Evolutionary conservation across 1,139 yeast genomes (phyloP).

Genomic region (Candida pseudoviswanathii): DNA sequence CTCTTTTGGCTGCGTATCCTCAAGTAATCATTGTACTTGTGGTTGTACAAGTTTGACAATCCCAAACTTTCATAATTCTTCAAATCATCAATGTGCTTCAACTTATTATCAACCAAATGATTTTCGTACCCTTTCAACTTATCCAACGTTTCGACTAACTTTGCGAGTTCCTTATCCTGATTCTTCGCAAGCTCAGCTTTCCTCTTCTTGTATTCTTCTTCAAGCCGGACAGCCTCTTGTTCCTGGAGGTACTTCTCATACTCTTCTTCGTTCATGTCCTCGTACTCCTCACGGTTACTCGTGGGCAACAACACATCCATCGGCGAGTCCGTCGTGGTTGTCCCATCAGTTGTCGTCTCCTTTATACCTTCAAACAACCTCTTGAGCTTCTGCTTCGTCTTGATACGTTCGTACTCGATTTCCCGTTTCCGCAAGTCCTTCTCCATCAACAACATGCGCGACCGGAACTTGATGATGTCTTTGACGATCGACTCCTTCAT

Average conservation of each 20-base stretch:
- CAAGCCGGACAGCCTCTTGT: slow-evolving; percentile 19
- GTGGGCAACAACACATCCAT: not conserved
- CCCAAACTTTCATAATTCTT: slow-evolving; percentile 18
- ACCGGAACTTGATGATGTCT: slow-evolving; percentile 64
- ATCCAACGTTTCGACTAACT: slow-evolving; percentile 21
- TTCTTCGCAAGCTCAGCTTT: slow-evolving; percentile 17
- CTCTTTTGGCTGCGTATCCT: slow-evolving; percentile 34
- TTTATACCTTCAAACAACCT: slow-evolving; percentile 51
- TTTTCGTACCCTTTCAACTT: slow-evolving; percentile 31
- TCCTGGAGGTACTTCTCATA: slow-evolving; percentile 28
- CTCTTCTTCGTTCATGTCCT: slow-evolving; percentile 36
- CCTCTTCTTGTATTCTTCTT: slow-evolving; percentile 22
- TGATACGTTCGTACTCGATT: slow-evolving; percentile 51
- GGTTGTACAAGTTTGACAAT: slow-evolving; percentile 25
- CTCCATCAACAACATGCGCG: slow-evolving; percentile 61
- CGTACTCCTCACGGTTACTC: slow-evolving; percentile 23
- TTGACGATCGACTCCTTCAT: slow-evolving; percentile 58
- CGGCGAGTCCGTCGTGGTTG: not conserved
- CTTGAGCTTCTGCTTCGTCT: slow-evolving; percentile 53
- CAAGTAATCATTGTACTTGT: slow-evolving; percentile 41
- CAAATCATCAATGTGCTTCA: slow-evolving; percentile 35
- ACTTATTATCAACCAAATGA: slow-evolving; percentile 39
- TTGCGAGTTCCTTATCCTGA: slow-evolving; percentile 23
- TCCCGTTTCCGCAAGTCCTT: slow-evolving; percentile 56
- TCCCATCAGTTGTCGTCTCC: slow-evolving; percentile 17